Conservation (phyloP, 345 rosid species). For the Firmiana major region DNA sequence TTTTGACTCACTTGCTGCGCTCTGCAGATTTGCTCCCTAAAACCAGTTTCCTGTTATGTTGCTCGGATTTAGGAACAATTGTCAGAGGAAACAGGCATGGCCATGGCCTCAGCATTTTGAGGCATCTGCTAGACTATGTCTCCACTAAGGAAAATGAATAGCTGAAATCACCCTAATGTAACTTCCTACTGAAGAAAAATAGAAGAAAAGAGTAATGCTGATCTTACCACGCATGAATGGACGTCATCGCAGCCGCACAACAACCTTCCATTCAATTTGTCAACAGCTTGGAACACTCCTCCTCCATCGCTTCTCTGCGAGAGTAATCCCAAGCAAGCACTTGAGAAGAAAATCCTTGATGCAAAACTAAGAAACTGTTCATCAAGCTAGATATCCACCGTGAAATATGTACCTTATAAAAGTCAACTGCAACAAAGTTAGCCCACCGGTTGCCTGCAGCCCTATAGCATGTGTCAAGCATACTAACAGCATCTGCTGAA, state of each 20-base stretch:
- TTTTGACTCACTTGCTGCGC: background rate
- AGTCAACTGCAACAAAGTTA: slow-evolving; percentile 18
- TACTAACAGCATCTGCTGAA: slow-evolving; percentile 40
- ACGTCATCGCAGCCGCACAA: slow-evolving; percentile 2
- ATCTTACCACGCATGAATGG: slow-evolving; percentile 9
- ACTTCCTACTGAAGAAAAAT: background rate
- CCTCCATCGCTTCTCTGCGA: slow-evolving; percentile 54
- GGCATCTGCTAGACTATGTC: background rate
- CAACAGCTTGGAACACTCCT: slow-evolving; percentile 58
- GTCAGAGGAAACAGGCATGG: background rate
- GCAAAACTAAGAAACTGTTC: slow-evolving; percentile 1
- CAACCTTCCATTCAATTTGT: slow-evolving; percentile 43
- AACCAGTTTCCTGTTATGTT: background rate
- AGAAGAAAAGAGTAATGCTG: background rate
- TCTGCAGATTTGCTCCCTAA: background rate
- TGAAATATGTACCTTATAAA: background rate
- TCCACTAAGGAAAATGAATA: background rate
- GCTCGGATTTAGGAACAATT: background rate
- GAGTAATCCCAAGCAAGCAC: background rate
- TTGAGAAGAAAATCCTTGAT: slow-evolving; percentile 27
- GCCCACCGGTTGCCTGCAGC: slow-evolving; percentile 54
- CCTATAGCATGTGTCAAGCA: slow-evolving; percentile 45
- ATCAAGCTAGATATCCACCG: slow-evolving; percentile 18
- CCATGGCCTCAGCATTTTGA: background rate
- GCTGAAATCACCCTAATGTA: background rate